A percentile compares a stretch with the other conserved stretches of the same genome.
These are phyloP conservation scores for Colletotrichum spaethianum DNA, from an alignment of 2,329 filamentous ascomycete species.

Conservation along the genomic window DNA sequence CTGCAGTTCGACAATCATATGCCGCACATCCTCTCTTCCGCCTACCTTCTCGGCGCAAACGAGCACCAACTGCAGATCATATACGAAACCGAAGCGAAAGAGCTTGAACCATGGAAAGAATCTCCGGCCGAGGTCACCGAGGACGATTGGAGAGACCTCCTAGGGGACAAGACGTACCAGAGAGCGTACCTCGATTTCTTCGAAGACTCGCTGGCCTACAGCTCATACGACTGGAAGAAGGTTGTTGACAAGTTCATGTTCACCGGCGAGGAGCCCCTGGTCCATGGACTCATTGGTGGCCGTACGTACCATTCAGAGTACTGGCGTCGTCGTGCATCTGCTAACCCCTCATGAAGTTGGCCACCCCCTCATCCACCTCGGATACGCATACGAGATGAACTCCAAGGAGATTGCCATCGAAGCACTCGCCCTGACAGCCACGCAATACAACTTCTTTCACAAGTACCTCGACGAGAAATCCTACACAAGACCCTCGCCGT, in stretches of 20 bases:
- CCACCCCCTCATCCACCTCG: constrained; percentile 93
- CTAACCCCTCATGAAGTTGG: constrained; percentile 72
- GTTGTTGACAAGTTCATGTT: constrained; percentile 85
- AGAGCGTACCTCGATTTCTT: constrained; percentile 95
- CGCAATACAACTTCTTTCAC: constrained; percentile 72
- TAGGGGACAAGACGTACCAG: constrained; percentile 87
- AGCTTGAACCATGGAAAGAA: constrained; percentile 84
- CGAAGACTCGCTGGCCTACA: constrained; percentile 86
- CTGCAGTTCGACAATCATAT: constrained; percentile 86
- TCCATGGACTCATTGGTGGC: constrained; percentile 84
- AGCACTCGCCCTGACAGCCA: constrained; percentile 78
- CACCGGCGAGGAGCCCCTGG: constrained; percentile 79
- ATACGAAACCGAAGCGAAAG: constrained; percentile 82
- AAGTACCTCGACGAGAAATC: constrained; percentile 80
- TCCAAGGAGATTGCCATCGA: constrained; percentile 91
- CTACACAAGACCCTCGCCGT: constrained; percentile 76
- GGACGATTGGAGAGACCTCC: constrained; percentile 88
- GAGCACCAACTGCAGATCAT: constrained; percentile 81
- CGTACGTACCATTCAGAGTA: constrained; percentile 68
- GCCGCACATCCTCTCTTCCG: constrained; percentile 85
- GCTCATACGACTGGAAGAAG: constrained; percentile 87
- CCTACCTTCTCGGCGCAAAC: constrained; percentile 86
- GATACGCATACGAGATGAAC: constrained; percentile 92
- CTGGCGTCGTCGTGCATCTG: neutral
- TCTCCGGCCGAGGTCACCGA: constrained; percentile 87